Conservation (phyloP, 2,329 filamentous ascomycete species). For the Aspergillus pseudoglaucus region DNA sequence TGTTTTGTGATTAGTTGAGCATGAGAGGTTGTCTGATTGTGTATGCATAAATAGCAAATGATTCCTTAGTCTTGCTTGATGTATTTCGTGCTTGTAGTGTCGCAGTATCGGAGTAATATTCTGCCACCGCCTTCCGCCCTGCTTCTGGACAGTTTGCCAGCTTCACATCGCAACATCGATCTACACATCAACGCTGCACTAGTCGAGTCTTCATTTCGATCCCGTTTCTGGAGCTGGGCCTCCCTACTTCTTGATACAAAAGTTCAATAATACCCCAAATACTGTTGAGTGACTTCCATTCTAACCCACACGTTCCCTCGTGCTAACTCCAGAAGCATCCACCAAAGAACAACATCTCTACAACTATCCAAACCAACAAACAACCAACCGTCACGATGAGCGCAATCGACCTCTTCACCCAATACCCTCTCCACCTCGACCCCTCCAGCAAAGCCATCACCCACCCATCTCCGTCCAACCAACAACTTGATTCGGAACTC, state of each 20-base stretch:
- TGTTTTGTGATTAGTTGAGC: neutral
- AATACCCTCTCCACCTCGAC: conserved; percentile 76
- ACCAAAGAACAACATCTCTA: neutral
- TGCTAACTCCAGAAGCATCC: neutral
- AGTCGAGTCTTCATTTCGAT: too few species aligned
- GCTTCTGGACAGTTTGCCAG: conserved; percentile 20
- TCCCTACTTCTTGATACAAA: too few species aligned
- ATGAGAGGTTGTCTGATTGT: too few species aligned
- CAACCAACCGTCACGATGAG: conserved; percentile 18
- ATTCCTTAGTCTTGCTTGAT: neutral
- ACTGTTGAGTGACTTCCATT: neutral
- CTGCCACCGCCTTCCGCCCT: conserved; percentile 17
- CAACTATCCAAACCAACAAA: neutral
- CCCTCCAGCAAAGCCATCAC: conserved; percentile 71
- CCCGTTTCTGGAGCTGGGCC: too few species aligned
- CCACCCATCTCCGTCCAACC: conserved; percentile 38
- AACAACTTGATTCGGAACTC: conserved; percentile 55
- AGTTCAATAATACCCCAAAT: too few species aligned
- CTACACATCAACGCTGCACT: neutral
- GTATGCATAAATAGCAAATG: too few species aligned
- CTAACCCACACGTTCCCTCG: neutral
- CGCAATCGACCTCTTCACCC: conserved; percentile 55
- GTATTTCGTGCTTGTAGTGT: too few species aligned
- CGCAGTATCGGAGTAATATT: conserved; percentile 4
- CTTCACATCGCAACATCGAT: neutral